These are phyloP conservation scores for Cryphonectria radicalis DNA, from an alignment of 2,329 filamentous ascomycete species.

Conservation along the genomic window DNA sequence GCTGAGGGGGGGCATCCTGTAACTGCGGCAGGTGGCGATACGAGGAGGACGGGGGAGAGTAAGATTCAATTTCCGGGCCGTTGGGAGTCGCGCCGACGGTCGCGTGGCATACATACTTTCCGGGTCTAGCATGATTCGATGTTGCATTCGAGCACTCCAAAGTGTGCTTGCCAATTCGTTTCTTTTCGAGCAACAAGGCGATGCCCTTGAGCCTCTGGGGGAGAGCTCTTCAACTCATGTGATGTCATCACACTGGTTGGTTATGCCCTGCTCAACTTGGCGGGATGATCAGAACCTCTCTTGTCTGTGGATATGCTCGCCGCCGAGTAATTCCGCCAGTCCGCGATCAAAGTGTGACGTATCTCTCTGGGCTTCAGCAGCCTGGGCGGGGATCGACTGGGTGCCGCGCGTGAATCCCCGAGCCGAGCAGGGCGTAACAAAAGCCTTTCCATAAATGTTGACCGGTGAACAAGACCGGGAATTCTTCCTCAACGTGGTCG, in stretches of 20 bases:
- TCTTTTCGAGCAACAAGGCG: not conserved
- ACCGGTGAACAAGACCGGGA: constrained; percentile 5
- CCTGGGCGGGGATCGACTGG: not conserved
- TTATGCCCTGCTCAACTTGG: not conserved
- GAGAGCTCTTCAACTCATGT: not conserved
- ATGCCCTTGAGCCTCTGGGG: not conserved
- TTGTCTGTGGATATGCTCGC: not conserved
- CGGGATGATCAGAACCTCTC: not conserved
- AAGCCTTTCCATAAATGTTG: not conserved
- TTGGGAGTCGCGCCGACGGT: constrained; percentile 10
- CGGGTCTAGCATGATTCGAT: not conserved
- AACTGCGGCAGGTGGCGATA: not conserved
- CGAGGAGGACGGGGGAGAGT: not conserved
- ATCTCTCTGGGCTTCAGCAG: not conserved
- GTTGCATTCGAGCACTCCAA: constrained; percentile 1
- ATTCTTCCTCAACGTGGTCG: not conserved
- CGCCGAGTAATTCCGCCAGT: not conserved
- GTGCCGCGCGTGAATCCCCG: not conserved
- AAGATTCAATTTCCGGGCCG: not conserved
- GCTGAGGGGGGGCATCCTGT: not conserved
- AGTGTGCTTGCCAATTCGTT: not conserved
- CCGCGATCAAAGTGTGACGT: not conserved
- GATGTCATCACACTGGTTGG: constrained; percentile 2
- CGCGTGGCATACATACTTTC: constrained; percentile 10
- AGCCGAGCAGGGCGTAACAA: not conserved